Percentiles rank a stretch among this genome's conserved stretches.
phyloP scores from a whole-genome alignment of 805 yeast genomes.

The Wilhelminamyces savonicus region DNA sequence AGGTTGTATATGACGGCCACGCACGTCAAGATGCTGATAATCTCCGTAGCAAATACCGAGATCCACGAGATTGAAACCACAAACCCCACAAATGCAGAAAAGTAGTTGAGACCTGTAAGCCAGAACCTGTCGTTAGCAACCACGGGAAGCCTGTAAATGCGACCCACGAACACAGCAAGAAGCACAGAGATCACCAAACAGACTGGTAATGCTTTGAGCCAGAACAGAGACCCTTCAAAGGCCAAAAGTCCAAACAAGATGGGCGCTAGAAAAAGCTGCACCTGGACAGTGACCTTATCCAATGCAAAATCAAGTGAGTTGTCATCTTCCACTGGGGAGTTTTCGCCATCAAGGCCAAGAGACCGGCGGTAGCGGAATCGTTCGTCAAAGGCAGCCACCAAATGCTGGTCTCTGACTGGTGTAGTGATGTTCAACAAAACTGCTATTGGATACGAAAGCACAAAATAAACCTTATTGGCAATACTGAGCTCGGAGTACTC shows the following conservation, averaged over 20 bases:
- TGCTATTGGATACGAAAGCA: constrained; percentile 17
- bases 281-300: constrained; percentile 14
- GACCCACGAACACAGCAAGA: too few relatives aligned
- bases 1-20: constrained; percentile 54
- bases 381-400: constrained; percentile 3
- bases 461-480: constrained; percentile 7
- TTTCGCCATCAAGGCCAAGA: constrained; percentile 3
- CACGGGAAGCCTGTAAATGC: constrained; percentile 3
- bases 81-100: constrained; percentile 53
- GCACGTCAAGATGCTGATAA: constrained; percentile 57
- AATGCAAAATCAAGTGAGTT: constrained; percentile 9
- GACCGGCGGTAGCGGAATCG: too few relatives aligned
- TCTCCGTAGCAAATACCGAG: constrained; percentile 60
- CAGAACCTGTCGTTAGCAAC: constrained; percentile 2
- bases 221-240: too few relatives aligned
- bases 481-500: constrained; percentile 6
- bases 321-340: constrained; percentile 1
- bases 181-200: constrained; percentile 4
- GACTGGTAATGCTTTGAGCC: constrained; percentile 9
- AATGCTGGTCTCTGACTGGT: constrained; percentile 26
- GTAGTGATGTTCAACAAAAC: constrained; percentile 20
- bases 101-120: constrained; percentile 11
- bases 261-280: too few relatives aligned
- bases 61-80: constrained; percentile 61
- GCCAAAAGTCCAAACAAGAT: too few relatives aligned